Evolutionary conservation across 1,284 basidiomycete genomes (phyloP).

Genomic region (Rhodotorula mucilaginosa): DNA sequence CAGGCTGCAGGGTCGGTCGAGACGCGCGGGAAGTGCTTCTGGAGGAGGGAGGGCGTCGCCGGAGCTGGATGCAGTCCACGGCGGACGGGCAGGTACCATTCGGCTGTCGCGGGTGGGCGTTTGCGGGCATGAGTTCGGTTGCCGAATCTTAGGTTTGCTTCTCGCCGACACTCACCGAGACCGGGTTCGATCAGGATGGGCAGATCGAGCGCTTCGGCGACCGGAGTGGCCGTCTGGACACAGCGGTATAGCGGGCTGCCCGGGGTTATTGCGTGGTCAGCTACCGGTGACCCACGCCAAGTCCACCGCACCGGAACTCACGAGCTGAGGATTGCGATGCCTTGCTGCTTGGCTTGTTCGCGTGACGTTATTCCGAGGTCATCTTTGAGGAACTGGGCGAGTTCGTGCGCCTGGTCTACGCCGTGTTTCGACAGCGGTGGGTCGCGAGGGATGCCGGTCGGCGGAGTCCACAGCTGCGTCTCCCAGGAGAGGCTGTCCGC

Average conservation of each 20-base stretch:
- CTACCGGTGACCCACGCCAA: neutral
- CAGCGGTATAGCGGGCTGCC: constrained; percentile 65
- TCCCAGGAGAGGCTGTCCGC: constrained; percentile 60
- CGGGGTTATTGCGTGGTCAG: too few species aligned
- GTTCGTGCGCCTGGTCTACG: constrained; percentile 69
- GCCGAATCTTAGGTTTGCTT: neutral
- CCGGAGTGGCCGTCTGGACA: constrained; percentile 70
- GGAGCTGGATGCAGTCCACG: constrained; percentile 49
- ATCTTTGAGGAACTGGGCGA: constrained; percentile 54
- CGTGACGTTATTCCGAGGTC: constrained; percentile 5
- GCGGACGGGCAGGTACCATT: constrained; percentile 76
- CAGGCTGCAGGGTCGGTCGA: constrained; percentile 59
- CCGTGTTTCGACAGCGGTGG: constrained; percentile 74
- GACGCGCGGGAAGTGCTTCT: constrained; percentile 27
- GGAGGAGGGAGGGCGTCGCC: constrained; percentile 16
- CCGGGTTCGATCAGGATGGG: constrained; percentile 75
- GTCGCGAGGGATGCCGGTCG: constrained; percentile 70
- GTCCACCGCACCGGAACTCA: constrained; percentile 5
- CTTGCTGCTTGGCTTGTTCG: constrained; percentile 40
- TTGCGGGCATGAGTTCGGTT: neutral
- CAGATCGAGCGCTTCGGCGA: constrained; percentile 60
- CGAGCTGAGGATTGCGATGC: constrained; percentile 52
- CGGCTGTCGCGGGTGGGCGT: constrained; percentile 49
- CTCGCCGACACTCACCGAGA: constrained; percentile 48
- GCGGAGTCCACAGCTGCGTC: constrained; percentile 59